These are phyloP conservation scores for Phaeosphaeria sp. DNA, from an alignment of 2,329 filamentous ascomycete genomes.

Conservation along the genomic window DNA sequence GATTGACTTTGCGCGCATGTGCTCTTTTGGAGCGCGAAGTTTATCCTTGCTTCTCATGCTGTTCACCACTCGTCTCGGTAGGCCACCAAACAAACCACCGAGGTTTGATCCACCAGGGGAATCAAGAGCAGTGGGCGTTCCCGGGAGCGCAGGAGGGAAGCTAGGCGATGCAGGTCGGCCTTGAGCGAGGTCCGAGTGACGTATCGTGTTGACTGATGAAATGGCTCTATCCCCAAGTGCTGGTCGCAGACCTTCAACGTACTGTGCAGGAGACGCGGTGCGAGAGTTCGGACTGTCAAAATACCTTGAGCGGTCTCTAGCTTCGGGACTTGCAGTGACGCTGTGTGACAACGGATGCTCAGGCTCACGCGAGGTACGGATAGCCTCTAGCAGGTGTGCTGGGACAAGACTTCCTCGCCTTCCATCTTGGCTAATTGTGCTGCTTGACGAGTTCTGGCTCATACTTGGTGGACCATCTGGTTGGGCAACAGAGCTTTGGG, in stretches of 20 bases:
- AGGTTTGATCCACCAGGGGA: slow-evolving; percentile 51
- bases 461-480: slow-evolving; percentile 63
- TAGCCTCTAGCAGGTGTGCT: slow-evolving; percentile 63
- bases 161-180: slow-evolving; percentile 45
- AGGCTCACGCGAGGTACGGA: slow-evolving; percentile 58
- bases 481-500: slow-evolving; percentile 60
- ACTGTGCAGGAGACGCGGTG: slow-evolving; percentile 49
- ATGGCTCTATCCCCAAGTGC: slow-evolving; percentile 48
- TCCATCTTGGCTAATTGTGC: slow-evolving; percentile 62
- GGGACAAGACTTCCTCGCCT: slow-evolving; percentile 65
- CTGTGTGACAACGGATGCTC: slow-evolving; percentile 81
- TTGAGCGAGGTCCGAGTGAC: slow-evolving; percentile 47
- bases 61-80: slow-evolving; percentile 56
- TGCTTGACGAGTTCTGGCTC: slow-evolving; percentile 60
- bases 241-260: slow-evolving; percentile 33
- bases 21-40: slow-evolving; percentile 53
- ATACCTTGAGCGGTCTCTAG: slow-evolving; percentile 44
- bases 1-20: slow-evolving; percentile 65
- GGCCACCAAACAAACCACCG: slow-evolving; percentile 54
- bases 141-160: slow-evolving; percentile 52
- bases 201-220: slow-evolving; percentile 56
- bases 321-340: slow-evolving; percentile 72
- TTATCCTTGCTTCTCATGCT: slow-evolving; percentile 51
- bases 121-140: slow-evolving; percentile 53
- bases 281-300: slow-evolving; percentile 48